Base-by-base conservation (phyloP, 768 basidiomycete genomes). In the Boletus rubropictus region DNA sequence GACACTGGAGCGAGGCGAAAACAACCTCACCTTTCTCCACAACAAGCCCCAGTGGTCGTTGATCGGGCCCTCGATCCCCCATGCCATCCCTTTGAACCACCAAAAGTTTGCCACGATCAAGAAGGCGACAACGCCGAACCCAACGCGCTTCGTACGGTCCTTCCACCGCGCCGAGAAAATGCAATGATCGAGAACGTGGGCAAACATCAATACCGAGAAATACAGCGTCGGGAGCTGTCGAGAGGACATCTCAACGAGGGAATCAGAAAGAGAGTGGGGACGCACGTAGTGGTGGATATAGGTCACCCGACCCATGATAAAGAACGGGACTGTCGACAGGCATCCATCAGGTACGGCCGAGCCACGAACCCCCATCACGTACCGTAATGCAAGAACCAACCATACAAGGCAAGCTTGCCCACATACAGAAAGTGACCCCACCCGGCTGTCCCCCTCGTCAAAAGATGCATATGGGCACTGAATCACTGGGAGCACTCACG, bases 301-400 rank as follows among this genome's bases (percentile, higher is more conserved):
- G 25, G 93, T 96, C 4, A 93, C 89, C 49, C 93, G 89, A 18
- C 90, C 94, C 96, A 99, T 99, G 71, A 97, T 83, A 55, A 97
- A 71, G 83, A 97, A 99, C 2, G 95, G 95, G 20, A 86, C 94
- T 96, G 56, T 9, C 54, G 18, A 42, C 29, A 4, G 9, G 11
- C 7, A 33, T 21, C 37, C 28, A 28, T 56, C 25, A 45, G 31
- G 46, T 15, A 32, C 21, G 25, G 10, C 15, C 28, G 7, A 9
- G 9, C 6, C 21, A 21, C 6, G 11, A 25, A 9, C 21, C 4
- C 21, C 14, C 22, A 44, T 1, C 6, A 71, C 86, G 60, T 56
- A 94, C 93, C 59, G 58, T 80, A 99, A 69, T 99, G 95, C 61
- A 97, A 76, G 15, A 77, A 69, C 95, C 95, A 98, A 7, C 96